Evolutionary conservation across 2,329 filamentous ascomycete species (phyloP).

Genomic region (Aspergillus awamori): DNA sequence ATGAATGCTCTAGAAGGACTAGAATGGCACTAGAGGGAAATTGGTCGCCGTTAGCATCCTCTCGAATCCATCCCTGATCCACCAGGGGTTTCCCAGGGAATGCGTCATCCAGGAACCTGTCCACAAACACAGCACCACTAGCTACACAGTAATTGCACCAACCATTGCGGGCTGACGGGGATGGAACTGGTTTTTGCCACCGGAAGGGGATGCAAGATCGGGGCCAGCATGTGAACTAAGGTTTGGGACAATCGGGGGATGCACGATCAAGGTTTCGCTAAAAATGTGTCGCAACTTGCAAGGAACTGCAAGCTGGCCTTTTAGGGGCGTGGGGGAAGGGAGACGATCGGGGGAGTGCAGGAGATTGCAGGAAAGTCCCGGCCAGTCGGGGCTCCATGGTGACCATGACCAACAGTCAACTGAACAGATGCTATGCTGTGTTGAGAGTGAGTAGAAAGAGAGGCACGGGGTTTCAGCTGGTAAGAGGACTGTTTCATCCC

Average conservation of each 20-base stretch:
- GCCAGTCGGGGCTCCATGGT: background rate
- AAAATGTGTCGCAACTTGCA: conserved; percentile 6
- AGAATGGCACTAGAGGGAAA: conserved; percentile 5
- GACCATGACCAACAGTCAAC: background rate
- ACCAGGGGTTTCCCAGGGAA: background rate
- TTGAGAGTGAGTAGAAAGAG: no score
- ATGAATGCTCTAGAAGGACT: conserved; percentile 6
- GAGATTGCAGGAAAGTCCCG: conserved; percentile 15
- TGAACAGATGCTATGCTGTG: background rate
- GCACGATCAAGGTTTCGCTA: background rate
- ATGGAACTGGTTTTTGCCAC: background rate
- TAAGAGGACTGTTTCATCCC: background rate
- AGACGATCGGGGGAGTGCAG: conserved; percentile 12
- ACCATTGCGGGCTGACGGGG: background rate
- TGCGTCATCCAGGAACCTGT: background rate
- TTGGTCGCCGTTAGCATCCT: conserved; percentile 1
- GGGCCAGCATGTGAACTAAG: background rate
- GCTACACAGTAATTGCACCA: background rate
- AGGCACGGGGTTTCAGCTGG: background rate
- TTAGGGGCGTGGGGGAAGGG: conserved; percentile 13
- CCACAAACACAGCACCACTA: background rate
- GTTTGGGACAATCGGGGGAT: background rate
- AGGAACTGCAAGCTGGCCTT: conserved; percentile 17
- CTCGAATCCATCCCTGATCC: background rate
- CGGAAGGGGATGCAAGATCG: background rate